Conservation (phyloP, 1,284 basidiomycete species). For the Peniophora sp. region DNA sequence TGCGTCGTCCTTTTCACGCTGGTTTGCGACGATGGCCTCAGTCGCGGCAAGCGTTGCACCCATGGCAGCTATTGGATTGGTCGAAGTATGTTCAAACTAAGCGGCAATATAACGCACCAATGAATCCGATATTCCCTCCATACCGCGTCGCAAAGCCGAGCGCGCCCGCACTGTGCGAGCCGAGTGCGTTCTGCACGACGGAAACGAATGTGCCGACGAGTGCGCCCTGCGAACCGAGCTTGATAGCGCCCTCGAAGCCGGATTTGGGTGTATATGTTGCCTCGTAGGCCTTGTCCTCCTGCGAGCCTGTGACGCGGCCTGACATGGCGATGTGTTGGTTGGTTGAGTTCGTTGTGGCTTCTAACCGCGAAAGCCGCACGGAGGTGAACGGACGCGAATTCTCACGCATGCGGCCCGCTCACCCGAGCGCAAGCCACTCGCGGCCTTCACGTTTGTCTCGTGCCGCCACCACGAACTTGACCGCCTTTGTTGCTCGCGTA, state of each 20-base stretch:
- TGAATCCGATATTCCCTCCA: constrained; percentile 76
- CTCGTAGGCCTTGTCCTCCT: constrained; percentile 30
- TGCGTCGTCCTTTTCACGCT: constrained; percentile 74
- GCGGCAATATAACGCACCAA: constrained; percentile 43
- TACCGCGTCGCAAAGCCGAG: constrained; percentile 77
- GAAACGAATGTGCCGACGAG: constrained; percentile 75
- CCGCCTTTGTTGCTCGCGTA: too few species aligned
- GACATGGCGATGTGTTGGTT: constrained; percentile 8
- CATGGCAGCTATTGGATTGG: constrained; percentile 68
- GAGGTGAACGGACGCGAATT: too few species aligned
- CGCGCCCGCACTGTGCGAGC: constrained; percentile 78
- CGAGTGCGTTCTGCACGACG: constrained; percentile 80
- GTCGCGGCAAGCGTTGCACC: constrained; percentile 83
- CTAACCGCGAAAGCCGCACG: too few species aligned
- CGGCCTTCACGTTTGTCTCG: too few species aligned
- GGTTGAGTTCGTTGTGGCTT: constrained; percentile 10
- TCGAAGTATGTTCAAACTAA: constrained; percentile 2
- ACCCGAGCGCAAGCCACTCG: too few species aligned
- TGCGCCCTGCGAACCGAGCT: constrained; percentile 61
- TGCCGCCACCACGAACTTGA: too few species aligned
- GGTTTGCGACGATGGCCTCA: constrained; percentile 76
- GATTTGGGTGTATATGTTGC: constrained; percentile 33
- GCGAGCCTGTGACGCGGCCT: constrained; percentile 1
- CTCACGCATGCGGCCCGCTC: too few species aligned
- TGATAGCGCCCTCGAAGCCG: constrained; percentile 50